Percentiles rank a stretch among this genome's conserved stretches.
phyloP scores from a whole-genome alignment of 202 grass and related monocot species.

The Dendrocalamus latiflorus region DNA sequence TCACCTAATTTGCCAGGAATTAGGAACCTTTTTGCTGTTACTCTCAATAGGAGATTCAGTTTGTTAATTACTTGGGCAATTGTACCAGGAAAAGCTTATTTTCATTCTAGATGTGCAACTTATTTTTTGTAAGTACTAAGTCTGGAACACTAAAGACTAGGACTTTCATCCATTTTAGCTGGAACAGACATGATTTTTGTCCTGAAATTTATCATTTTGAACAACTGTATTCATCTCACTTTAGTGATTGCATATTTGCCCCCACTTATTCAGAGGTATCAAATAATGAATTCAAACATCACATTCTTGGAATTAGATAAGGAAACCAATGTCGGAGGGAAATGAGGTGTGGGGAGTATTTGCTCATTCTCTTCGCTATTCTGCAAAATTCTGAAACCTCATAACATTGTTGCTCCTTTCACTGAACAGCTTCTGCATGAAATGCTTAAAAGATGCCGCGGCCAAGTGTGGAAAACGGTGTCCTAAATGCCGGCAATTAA shows the following conservation, averaged over 20 bases:
- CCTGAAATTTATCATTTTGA: not conserved
- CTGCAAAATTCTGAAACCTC: not conserved
- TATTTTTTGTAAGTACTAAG: not conserved
- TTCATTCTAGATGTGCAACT: not conserved
- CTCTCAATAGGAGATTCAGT: not conserved
- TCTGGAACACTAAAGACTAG: not conserved
- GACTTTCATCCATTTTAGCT: not conserved
- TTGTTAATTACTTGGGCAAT: not conserved
- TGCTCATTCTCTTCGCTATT: not conserved
- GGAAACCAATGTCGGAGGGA: not conserved
- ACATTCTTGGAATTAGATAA: not conserved
- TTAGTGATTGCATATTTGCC: not conserved
- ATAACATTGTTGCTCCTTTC: not conserved
- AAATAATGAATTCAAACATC: not conserved
- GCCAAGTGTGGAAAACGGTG: conserved; percentile 83
- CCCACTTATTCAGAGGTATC: not conserved
- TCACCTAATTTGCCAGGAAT: not conserved
- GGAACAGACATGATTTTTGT: not conserved
- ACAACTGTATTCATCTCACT: not conserved
- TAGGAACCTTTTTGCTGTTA: not conserved
- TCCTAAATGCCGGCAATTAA: conserved; percentile 81
- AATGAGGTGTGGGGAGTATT: not conserved
- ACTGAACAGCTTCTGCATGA: conserved; percentile 71
- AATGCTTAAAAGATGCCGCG: conserved; percentile 72
- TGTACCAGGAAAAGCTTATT: not conserved